Percentiles rank a stretch among this genome's conserved stretches.
Evolutionary conservation across 2,329 filamentous ascomycete genomes (phyloP).

Genomic region (Pseudogymnoascus sp.): DNA sequence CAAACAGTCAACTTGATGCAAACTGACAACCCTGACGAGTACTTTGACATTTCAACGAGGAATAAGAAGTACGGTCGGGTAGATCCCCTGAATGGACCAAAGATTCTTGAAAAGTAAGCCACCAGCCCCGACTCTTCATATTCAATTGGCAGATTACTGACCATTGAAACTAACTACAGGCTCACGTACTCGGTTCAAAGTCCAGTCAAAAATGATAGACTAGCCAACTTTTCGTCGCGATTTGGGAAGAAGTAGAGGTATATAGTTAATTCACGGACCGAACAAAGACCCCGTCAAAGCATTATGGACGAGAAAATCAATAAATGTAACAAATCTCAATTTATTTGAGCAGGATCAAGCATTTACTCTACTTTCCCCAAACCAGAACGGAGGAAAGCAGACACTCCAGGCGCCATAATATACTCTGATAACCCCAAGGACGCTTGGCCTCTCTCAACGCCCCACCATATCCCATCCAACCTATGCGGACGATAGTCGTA

Average conservation of each 20-base stretch:
- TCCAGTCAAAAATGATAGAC: conserved; percentile 51
- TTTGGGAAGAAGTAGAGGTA: conserved; percentile 52
- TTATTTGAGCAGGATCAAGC: background rate
- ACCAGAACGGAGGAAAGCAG: background rate
- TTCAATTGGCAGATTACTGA: background rate
- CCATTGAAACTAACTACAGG: conserved; percentile 31
- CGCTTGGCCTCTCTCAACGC: background rate
- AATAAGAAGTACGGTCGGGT: conserved; percentile 94
- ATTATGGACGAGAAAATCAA: background rate
- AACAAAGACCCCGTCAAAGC: background rate
- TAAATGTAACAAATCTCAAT: background rate
- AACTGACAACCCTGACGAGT: conserved; percentile 87
- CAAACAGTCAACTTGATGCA: conserved; percentile 88
- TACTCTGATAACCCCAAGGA: conserved; percentile 6
- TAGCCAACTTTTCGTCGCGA: conserved; percentile 64
- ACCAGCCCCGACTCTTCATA: background rate
- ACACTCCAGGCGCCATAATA: conserved; percentile 6
- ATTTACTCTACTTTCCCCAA: background rate
- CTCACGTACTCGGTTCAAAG: conserved; percentile 55
- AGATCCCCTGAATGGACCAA: conserved; percentile 79
- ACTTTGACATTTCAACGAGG: conserved; percentile 81
- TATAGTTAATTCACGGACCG: background rate
- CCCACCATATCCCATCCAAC: background rate
- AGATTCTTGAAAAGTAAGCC: conserved; percentile 80
- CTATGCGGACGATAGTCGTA: conserved; percentile 51